Percentiles rank a stretch among this genome's conserved stretches.
phyloP scores from a whole-genome alignment of 1,139 yeast genomes.

The Blastobotrys malaysiensis region DNA sequence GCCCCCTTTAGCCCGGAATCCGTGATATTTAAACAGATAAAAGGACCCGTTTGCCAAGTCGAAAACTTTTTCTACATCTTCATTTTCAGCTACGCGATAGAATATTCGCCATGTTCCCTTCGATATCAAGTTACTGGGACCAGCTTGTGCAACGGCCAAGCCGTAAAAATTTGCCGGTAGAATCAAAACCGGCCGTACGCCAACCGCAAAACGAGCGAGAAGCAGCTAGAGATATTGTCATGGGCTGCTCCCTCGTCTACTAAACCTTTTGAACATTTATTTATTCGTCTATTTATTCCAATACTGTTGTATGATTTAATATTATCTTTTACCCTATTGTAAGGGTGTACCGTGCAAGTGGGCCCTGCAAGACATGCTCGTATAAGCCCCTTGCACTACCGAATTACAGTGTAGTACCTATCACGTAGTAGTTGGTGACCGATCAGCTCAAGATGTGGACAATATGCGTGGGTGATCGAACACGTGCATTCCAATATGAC shows the following conservation, averaged over 20 bases:
- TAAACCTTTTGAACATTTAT: neutral
- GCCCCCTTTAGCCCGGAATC: neutral
- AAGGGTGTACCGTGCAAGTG: too few relatives aligned
- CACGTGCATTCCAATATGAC: neutral
- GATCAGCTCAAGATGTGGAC: neutral
- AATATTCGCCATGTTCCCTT: neutral
- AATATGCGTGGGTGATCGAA: neutral
- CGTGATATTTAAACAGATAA: neutral
- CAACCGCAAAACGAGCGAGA: neutral
- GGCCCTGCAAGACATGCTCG: too few relatives aligned
- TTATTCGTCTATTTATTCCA: neutral
- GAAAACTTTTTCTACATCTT: neutral
- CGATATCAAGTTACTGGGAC: neutral
- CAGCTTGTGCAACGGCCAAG: neutral
- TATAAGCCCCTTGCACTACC: too few relatives aligned
- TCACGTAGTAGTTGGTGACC: neutral
- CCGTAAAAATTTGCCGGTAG: neutral
- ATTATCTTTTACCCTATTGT: neutral
- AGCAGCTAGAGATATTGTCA: neutral
- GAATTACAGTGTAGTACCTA: too few relatives aligned
- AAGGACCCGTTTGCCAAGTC: neutral
- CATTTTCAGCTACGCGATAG: neutral
- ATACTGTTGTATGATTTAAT: neutral
- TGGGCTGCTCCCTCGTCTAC: neutral
- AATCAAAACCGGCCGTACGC: neutral